Conservation (phyloP, 163 green algal species). For the Chlamydomonas reinhardtii region DNA sequence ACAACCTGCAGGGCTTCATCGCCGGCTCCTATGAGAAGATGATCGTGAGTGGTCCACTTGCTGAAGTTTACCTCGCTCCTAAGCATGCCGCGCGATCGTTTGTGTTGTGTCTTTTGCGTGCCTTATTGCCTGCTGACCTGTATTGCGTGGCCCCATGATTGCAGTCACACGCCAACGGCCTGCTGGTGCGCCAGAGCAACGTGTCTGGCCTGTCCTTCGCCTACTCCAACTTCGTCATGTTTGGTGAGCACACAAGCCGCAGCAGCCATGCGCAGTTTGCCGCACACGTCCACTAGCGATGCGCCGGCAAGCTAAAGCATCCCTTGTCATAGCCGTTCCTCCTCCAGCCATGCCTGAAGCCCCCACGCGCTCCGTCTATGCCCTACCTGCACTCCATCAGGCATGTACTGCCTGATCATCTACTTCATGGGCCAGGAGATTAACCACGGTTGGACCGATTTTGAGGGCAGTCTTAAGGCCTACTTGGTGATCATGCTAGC, state of each 20-base stretch:
- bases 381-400: not conserved
- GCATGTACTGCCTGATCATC: constrained; percentile 60
- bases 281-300: too few species aligned
- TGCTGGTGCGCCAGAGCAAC: constrained; percentile 18
- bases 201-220: constrained; percentile 44
- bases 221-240: constrained; percentile 56
- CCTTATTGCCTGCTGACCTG: too few species aligned
- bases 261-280: too few species aligned
- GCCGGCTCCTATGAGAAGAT: constrained; percentile 8
- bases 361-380: too few species aligned
- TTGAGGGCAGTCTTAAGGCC: constrained; percentile 49
- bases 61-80: too few species aligned
- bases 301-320: too few species aligned
- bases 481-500: constrained; percentile 82
- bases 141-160: too few species aligned
- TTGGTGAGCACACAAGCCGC: constrained; percentile 15
- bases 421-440: constrained; percentile 61
- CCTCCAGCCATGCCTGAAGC: too few species aligned
- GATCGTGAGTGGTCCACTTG: constrained; percentile 16
- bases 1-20: constrained; percentile 70
- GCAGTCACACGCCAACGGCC: not conserved
- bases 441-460: constrained; percentile 6
- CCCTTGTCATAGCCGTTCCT: too few species aligned
- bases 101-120: too few species aligned
- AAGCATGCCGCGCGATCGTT: too few species aligned